Evolutionary conservation across 148 eudicot species (phyloP), one percentile per base, ranked within the genome.

Genomic region (Fagopyrum tataricum): DNA sequence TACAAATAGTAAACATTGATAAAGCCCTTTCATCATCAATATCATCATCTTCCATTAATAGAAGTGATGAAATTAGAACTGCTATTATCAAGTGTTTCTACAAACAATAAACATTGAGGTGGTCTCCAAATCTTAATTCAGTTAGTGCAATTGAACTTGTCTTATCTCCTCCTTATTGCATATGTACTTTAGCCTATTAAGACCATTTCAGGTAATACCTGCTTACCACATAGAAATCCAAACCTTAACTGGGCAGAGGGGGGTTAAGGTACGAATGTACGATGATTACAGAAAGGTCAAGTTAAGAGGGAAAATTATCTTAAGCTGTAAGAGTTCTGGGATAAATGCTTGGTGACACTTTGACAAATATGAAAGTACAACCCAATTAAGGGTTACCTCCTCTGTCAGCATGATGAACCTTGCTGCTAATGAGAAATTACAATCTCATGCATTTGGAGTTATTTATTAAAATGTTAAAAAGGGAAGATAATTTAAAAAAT

Each of bases 1-100:
- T 79, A 64, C 83, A 80, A 68, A 52, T 81, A 69, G 68, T 78
- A 20, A 84, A 81, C 75, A 84, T 79, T 76, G 80, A 85, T 41
- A 18, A 81, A 74, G 85, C 85, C 46, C 70, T 77, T 72, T 41
- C 71, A 21, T 31, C 37, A 9, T 69, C 91, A 66, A n/a, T n/a
- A n/a, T n/a, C n/a, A n/a, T n/a, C n/a, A n/a, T n/a, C n/a, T n/a
- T n/a, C n/a, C n/a, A n/a, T n/a, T n/a, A n/a, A n/a, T n/a, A n/a
- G n/a, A n/a, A n/a, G n/a, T n/a, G n/a, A n/a, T n/a, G n/a, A n/a
- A n/a, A n/a, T n/a, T n/a, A n/a, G n/a, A n/a, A n/a, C n/a, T n/a
- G n/a, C n/a, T n/a, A n/a, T n/a, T n/a, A n/a, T n/a, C n/a, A n/a
- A n/a, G n/a, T n/a, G n/a, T n/a, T n/a, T n/a, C n/a, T n/a, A n/a